Conservation (phyloP, 2,329 filamentous ascomycete species). For the Raffaelea albimanens region DNA sequence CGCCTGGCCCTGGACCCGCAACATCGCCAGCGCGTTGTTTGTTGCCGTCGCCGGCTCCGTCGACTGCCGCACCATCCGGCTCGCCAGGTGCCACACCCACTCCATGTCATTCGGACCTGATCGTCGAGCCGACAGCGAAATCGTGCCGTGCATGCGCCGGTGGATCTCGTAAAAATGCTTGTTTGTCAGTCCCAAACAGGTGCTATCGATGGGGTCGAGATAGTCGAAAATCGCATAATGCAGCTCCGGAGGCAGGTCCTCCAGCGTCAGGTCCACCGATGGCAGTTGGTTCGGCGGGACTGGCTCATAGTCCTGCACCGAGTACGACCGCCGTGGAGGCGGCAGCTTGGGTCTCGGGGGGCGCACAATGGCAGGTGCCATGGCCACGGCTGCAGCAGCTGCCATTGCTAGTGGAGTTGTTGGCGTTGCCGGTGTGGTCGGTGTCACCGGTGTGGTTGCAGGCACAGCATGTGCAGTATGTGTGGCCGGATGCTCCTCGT, state of each 20-base stretch:
- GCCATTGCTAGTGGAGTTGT: background rate
- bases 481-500: slow-evolving; percentile 5
- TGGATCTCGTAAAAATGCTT: slow-evolving; percentile 50
- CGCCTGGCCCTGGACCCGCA: slow-evolving; percentile 48
- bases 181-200: slow-evolving; percentile 51
- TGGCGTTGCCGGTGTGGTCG: background rate
- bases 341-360: slow-evolving; percentile 26
- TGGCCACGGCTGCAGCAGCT: no score
- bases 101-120: slow-evolving; percentile 53
- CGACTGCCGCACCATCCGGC: slow-evolving; percentile 13
- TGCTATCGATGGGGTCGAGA: slow-evolving; percentile 55
- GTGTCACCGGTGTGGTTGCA: background rate
- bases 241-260: slow-evolving; percentile 48
- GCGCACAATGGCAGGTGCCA: background rate
- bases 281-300: slow-evolving; percentile 39
- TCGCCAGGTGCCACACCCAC: slow-evolving; percentile 52
- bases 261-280: slow-evolving; percentile 34
- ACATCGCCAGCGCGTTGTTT: slow-evolving; percentile 28
- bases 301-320: slow-evolving; percentile 51
- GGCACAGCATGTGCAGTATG: background rate
- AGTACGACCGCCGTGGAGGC: slow-evolving; percentile 46
- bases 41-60: slow-evolving; percentile 5
- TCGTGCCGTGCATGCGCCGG: slow-evolving; percentile 42
- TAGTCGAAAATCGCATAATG: slow-evolving; percentile 52
- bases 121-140: slow-evolving; percentile 48